Conservation (phyloP, 768 basidiomycete genomes). For the Hypsizygus marmoreus region DNA sequence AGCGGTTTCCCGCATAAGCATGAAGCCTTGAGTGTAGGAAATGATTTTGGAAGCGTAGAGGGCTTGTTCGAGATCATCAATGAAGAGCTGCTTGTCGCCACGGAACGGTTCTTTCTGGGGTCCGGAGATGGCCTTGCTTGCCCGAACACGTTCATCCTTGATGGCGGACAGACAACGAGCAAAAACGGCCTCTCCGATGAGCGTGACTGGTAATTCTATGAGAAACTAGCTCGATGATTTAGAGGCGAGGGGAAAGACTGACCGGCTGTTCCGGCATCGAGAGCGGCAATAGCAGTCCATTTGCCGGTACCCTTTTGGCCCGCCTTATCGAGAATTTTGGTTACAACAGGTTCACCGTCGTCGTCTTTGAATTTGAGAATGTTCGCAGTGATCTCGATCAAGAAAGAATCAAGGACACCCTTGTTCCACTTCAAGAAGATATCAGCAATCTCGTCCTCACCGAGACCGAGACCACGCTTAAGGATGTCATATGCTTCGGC, state of each 20-base stretch:
- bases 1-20: slow-evolving; percentile 98
- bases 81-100: slow-evolving; percentile 98
- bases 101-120: slow-evolving; percentile 93
- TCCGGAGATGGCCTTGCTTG: slow-evolving; percentile 87
- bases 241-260: slow-evolving; percentile 23
- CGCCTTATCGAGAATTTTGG: slow-evolving; percentile 93
- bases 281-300: slow-evolving; percentile 97
- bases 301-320: slow-evolving; percentile 99
- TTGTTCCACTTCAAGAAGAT: slow-evolving; percentile 97
- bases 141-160: slow-evolving; percentile 93
- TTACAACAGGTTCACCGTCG: slow-evolving; percentile 87
- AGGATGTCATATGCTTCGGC: slow-evolving; percentile 99
- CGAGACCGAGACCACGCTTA: slow-evolving; percentile 88
- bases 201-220: slow-evolving; percentile 66
- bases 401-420: slow-evolving; percentile 99
- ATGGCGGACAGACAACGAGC: slow-evolving; percentile 96
- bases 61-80: slow-evolving; percentile 98
- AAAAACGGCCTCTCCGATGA: slow-evolving; percentile 99
- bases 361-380: slow-evolving; percentile 97
- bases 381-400: slow-evolving; percentile 97
- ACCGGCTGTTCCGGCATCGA: slow-evolving; percentile 91
- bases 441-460: slow-evolving; percentile 88
- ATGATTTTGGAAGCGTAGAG: slow-evolving; percentile 99
- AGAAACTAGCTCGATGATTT: slow-evolving; percentile 8
- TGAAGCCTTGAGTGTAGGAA: slow-evolving; percentile 99